A percentile compares a stretch with the other conserved stretches of the same genome.
Conservation (phyloP, 768 basidiomycete species). For the Butyriboletus loyo region DNA sequence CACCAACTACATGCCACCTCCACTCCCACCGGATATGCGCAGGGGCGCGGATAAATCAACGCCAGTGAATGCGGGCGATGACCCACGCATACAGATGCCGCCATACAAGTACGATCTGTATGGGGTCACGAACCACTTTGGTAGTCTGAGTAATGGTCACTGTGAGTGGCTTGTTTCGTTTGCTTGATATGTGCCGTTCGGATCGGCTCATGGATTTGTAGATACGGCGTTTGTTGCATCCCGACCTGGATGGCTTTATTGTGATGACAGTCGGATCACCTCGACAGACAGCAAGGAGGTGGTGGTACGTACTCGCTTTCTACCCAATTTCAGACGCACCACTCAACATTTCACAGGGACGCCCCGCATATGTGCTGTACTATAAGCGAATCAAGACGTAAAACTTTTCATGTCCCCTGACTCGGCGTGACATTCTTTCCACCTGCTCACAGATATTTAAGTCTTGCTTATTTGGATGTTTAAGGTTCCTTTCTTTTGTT, state of each 20-base stretch:
- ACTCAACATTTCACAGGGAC: conserved; percentile 44
- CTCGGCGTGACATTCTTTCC: not conserved
- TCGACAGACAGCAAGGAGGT: conserved; percentile 74
- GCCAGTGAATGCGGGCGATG: conserved; percentile 41
- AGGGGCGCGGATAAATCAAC: conserved; percentile 43
- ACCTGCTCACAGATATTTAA: conserved; percentile 17
- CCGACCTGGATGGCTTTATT: conserved; percentile 85
- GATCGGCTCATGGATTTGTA: conserved; percentile 28
- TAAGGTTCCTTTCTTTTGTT: not conserved
- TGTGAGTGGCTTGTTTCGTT: conserved; percentile 54
- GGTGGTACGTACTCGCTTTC: conserved; percentile 54
- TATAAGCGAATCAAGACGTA: conserved; percentile 57
- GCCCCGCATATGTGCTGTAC: conserved; percentile 76
- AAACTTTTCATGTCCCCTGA: not conserved
- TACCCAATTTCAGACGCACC: not conserved
- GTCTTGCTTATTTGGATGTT: conserved; percentile 28
- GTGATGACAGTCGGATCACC: conserved; percentile 89
- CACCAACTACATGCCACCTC: conserved; percentile 83
- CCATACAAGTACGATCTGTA: conserved; percentile 94
- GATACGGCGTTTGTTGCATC: conserved; percentile 93
- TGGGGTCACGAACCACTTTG: conserved; percentile 94
- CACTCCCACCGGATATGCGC: conserved; percentile 63
- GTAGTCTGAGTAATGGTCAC: conserved; percentile 91
- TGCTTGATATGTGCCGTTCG: not conserved
- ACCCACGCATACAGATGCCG: conserved; percentile 79